Percentiles rank a stretch among this genome's conserved stretches.
Evolutionary conservation across 1,284 basidiomycete species (phyloP).

Genomic region (Ceratobasidium sp.): DNA sequence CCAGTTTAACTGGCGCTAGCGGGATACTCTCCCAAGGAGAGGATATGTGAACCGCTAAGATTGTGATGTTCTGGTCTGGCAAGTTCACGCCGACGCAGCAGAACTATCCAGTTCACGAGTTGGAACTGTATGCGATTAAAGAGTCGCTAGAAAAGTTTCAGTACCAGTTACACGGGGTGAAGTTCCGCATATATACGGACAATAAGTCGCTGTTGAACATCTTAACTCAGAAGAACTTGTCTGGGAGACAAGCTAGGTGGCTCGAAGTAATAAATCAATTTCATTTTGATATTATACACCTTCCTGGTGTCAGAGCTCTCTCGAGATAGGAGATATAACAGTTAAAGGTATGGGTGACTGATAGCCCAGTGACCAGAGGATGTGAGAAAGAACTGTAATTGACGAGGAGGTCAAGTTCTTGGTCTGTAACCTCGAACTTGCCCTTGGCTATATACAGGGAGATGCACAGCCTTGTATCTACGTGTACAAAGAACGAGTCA

Average conservation of each 20-base stretch:
- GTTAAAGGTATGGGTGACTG: too few relatives aligned
- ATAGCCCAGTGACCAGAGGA: too few relatives aligned
- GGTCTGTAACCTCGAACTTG: too few relatives aligned
- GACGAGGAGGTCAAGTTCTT: too few relatives aligned
- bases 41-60: slow-evolving; percentile 49
- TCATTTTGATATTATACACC: slow-evolving; percentile 49
- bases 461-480: too few relatives aligned
- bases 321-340: too few relatives aligned
- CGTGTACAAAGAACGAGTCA: too few relatives aligned
- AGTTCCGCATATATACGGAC: slow-evolving; percentile 57
- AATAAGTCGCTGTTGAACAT: slow-evolving; percentile 57
- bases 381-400: too few relatives aligned
- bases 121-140: slow-evolving; percentile 59
- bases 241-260: slow-evolving; percentile 42
- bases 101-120: slow-evolving; percentile 61
- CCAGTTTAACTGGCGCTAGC: slow-evolving; percentile 50
- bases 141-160: slow-evolving; percentile 60
- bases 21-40: slow-evolving; percentile 52
- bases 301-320: too few relatives aligned
- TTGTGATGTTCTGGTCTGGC: slow-evolving; percentile 57
- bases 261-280: slow-evolving; percentile 55
- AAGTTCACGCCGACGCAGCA: slow-evolving; percentile 59
- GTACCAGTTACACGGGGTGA: slow-evolving; percentile 55
- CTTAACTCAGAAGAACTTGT: slow-evolving; percentile 56
- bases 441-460: too few relatives aligned